Base-by-base conservation (phyloP, 768 basidiomycete genomes). In the Agaricus sinodeliciosus region DNA sequence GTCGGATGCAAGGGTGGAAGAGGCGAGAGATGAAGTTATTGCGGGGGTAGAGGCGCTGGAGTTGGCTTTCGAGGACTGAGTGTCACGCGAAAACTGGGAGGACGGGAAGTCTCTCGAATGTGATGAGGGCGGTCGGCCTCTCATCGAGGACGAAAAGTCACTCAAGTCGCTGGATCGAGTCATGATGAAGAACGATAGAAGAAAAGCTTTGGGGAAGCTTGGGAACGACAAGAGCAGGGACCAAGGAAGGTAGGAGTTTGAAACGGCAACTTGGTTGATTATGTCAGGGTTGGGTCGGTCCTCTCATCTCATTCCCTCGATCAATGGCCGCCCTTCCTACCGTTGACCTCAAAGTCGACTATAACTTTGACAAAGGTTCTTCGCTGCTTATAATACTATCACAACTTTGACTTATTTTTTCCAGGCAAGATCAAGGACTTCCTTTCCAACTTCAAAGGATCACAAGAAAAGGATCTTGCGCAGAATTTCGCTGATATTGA, bases 401-500 rank as follows among this genome's bases (percentile, higher is more conserved):
- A 5, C 3, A 15, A 2, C 22, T 27, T 37, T 6, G 49, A 25
- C 27, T 12, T 8, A 19, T 48, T 57, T 47, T 18, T 28, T 37
- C 28, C 61, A 93, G 90, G 78, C 12, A 79, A 73, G 68, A 90
- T 94, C 63, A 72, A 71, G 41, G 74, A 73, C 55, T 91, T 94
- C 64, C 64, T 94, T 58, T 80, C 82, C 42, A 82, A 76, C 42
- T 93, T 81, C 71, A 78, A 81, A 59, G 72, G 72, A 26, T 73
- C 72, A 54, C 60, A 58, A 15, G 77, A 80, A 63, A 82, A 85
- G 65, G 88, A 90, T 60, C 68, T 91, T 48, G 76, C 78, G 41
- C 70, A 71, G 44, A 80, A 79, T 56, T 77, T 93, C 51, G 87
- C 84, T 31, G 79, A 81, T 63, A 83, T 94, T 65, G 80, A 78